Evolutionary conservation across 2,329 filamentous ascomycete species (phyloP), one percentile per base, ranked within the genome.

Genomic region (Bimuria novae-zelandiae): DNA sequence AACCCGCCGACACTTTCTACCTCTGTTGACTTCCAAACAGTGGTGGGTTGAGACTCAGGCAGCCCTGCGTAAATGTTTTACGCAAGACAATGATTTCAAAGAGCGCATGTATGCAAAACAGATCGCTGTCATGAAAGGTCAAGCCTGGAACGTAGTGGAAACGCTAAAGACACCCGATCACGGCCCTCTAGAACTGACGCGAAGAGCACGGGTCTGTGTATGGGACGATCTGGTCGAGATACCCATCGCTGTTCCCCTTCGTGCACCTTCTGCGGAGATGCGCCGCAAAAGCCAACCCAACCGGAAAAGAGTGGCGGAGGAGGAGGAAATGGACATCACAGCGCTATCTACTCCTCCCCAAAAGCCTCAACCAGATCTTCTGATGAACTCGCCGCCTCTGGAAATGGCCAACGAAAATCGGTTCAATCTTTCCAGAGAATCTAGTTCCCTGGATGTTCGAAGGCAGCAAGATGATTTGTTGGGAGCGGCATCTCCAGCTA

Each of bases 31-130:
- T 0, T 97, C 92, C 1, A 95, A 92, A 22, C 84, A 89, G 47
- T 99, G 94, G 94, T 99, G 94, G 94, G 90, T 88, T 59, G 91
- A 97, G 64, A 99, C 94, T 3, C 92, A 96, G 66, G 79, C 90
- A 54, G 89, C 91, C 19, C 79, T 99, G 33, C 89, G 94, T 49
- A 84, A 86, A 56, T 87, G 97, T 40, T 99, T 99, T 72, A 88
- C 90, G 61, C 85, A 95, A 70, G 94, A 99, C 73, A 86, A 88
- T 2, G 94, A 99, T 75, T 99, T 99, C 74, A 91, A 97, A 72
- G 94, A 99, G 77, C 89, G 90, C 75, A 99, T 99, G 94, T 99
- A 96, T 76, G 91, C 91, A n/a, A 87, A 90, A 61, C 94, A 99
- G 70, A 95, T 99, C 56, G 93, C 94, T 1, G 94, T 99, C 54